A percentile compares a stretch with the other conserved stretches of the same genome.
Conservation (phyloP, 306 rosid genomes). For the Citrullus colocynthis region DNA sequence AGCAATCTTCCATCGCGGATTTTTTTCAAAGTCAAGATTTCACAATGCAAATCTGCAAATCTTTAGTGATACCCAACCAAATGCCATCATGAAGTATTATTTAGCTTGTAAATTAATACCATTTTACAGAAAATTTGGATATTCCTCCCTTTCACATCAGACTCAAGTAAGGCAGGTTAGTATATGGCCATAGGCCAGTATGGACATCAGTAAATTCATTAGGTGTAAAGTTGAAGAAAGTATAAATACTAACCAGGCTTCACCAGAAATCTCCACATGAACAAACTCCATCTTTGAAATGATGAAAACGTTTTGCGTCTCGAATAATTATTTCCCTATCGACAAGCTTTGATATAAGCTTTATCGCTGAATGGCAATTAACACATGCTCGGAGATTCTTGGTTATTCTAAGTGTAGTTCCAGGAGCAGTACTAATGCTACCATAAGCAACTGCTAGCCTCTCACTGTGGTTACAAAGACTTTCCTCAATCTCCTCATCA, state of each 20-base stretch:
- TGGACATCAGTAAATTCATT: background rate
- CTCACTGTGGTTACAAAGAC: slow-evolving; percentile 9
- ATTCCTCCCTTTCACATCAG: background rate
- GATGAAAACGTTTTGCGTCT: slow-evolving; percentile 6
- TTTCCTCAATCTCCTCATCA: slow-evolving; percentile 9
- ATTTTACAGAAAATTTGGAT: background rate
- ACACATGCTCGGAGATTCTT: slow-evolving; percentile 7
- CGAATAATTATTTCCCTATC: slow-evolving; percentile 8
- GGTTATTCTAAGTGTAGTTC: slow-evolving; percentile 7
- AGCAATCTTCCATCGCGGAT: background rate
- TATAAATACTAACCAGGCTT: background rate
- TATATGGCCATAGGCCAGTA: background rate
- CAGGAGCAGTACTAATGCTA: slow-evolving; percentile 5
- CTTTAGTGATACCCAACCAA: background rate
- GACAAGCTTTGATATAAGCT: slow-evolving; percentile 11
- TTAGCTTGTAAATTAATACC: background rate
- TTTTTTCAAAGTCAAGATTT: background rate
- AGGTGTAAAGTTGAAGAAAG: background rate
- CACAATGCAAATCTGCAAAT: background rate
- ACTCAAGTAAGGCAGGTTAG: background rate
- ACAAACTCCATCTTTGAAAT: slow-evolving; percentile 10
- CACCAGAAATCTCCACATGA: slow-evolving; percentile 13
- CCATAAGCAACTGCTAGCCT: slow-evolving; percentile 11
- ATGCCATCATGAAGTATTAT: background rate
- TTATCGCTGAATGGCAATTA: slow-evolving; percentile 1